Base-by-base conservation (phyloP, 73 alveolate genomes). In the Symbiodinium natans region DNA sequence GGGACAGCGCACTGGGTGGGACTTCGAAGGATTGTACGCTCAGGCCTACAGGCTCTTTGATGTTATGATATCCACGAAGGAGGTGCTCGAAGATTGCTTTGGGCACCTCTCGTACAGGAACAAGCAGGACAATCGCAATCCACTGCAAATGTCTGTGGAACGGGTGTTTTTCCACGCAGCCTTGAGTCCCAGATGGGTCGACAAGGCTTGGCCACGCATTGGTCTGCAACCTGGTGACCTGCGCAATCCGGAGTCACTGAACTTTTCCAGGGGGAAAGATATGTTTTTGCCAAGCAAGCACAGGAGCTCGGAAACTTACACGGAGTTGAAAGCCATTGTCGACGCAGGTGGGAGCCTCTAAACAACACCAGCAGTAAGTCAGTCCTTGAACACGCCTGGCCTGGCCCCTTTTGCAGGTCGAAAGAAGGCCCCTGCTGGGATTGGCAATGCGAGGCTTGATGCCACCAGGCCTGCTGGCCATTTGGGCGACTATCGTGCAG, bases 401-500 rank as follows among this genome's bases (percentile, higher is more conserved):
- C n/a, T n/a, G n/a, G n/a, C n/a, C n/a, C n/a, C n/a, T n/a, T n/a
- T n/a, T n/a, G 77, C 34, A 59, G 77, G 77, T 59, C 77, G 77
- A 11, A 59, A 59, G 77, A 39, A 29, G 41, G 33, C 33, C 59
- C 59, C 59, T 13, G 59, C 6, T 46, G 59, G 59, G 13, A n/a
- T n/a, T n/a, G n/a, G n/a, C n/a, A n/a, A n/a, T n/a, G n/a, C n/a
- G n/a, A n/a, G n/a, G n/a, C n/a, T n/a, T n/a, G 59, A 46, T 9
- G 59, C 59, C 59, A 6, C 59, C 59, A 31, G 13, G 34, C 88
- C 88, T 25, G 92, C 92, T 17, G 92, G 92, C 38, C 92, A 39
- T 31, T 74, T 83, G 38, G 48, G 75, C 25, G 92, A 83, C 25
- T 83, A 6, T 41, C 71, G 92, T 42, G 48, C 48, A 56, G 92